A percentile compares a stretch with the other conserved stretches of the same genome.
Evolutionary conservation across 1,284 basidiomycete species (phyloP).

Genomic region (Cystobasidiaceae sp.): DNA sequence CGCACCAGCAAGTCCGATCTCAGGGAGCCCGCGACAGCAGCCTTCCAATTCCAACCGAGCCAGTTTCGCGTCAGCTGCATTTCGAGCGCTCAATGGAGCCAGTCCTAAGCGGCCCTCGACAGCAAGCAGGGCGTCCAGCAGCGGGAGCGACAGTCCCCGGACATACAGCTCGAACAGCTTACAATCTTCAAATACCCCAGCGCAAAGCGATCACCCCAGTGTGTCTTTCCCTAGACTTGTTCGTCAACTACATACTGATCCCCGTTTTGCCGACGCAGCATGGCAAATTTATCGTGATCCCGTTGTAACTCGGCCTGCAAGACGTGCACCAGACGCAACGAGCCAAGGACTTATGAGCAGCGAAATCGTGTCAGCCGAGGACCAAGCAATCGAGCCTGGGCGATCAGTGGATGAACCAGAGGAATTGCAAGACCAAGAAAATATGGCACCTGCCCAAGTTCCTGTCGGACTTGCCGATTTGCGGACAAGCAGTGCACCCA

Average conservation of each 20-base stretch:
- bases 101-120: constrained; percentile 4
- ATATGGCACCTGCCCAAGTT: no score
- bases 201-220: neutral
- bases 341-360: no score
- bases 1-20: constrained; percentile 8
- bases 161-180: neutral
- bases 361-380: no score
- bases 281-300: constrained; percentile 19
- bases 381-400: no score
- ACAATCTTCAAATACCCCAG: no score
- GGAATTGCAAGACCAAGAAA: no score
- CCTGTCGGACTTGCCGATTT: no score
- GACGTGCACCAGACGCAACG: neutral
- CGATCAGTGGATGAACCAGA: no score
- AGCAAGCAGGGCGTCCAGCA: neutral
- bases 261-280: neutral
- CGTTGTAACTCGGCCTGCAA: neutral
- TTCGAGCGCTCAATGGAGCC: constrained; percentile 13
- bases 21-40: neutral
- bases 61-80: constrained; percentile 4
- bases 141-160: neutral
- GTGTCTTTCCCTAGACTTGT: no score
- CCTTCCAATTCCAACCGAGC: neutral
- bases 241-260: neutral
- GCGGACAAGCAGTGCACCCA: no score